Conservation (phyloP, 2,329 filamentous ascomycete genomes). For the Tolypocladium tundrense region DNA sequence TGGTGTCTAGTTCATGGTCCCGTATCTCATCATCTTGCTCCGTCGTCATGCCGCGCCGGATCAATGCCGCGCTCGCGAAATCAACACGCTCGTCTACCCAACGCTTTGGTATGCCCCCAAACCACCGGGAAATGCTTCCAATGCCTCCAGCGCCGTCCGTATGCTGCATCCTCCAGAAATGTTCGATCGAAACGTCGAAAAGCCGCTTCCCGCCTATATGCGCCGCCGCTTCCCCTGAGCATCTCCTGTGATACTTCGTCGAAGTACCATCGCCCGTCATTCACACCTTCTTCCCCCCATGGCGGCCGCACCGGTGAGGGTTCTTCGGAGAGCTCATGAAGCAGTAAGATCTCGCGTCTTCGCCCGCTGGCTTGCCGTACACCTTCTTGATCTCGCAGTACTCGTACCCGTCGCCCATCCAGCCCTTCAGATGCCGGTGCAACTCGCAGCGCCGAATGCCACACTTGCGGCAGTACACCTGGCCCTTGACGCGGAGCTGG, state of each 20-base stretch:
- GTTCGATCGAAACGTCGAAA: neutral
- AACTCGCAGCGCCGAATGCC: conserved; percentile 52
- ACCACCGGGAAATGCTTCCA: neutral
- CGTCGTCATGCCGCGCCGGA: neutral
- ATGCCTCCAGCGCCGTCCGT: neutral
- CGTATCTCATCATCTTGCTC: neutral
- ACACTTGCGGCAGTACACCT: conserved; percentile 53
- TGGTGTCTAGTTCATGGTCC: neutral
- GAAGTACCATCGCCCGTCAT: neutral
- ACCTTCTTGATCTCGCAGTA: conserved; percentile 51
- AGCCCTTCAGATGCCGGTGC: conserved; percentile 49
- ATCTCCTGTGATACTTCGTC: too few relatives aligned
- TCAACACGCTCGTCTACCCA: neutral
- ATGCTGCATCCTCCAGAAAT: neutral
- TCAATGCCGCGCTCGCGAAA: neutral
- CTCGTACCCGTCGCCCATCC: conserved; percentile 46
- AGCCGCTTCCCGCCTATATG: neutral
- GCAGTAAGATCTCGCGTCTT: conserved; percentile 40
- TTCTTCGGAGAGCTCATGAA: conserved; percentile 51
- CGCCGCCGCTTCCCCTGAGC: neutral
- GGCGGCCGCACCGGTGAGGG: conserved; percentile 46
- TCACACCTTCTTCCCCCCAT: conserved; percentile 23
- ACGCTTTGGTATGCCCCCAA: neutral
- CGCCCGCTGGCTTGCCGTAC: conserved; percentile 39
- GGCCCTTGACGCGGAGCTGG: conserved; percentile 42